phyloP scores from a whole-genome alignment of 2,329 filamentous ascomycete genomes.

The Septoria linicola region DNA sequence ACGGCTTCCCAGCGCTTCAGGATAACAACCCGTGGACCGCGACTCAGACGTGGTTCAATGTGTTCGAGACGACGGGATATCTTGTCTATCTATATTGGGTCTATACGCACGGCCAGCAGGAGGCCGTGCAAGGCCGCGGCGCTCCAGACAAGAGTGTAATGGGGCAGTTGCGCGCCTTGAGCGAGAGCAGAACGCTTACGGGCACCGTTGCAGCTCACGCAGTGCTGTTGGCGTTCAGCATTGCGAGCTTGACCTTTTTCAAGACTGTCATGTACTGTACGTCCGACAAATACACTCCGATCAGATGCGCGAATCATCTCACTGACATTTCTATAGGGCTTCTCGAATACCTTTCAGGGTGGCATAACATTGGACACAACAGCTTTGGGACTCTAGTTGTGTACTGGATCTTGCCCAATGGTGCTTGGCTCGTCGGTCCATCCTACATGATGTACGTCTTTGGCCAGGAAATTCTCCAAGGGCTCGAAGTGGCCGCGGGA shows the following conservation, averaged over 20 bases:
- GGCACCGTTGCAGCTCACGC: conserved; percentile 56
- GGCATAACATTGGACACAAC: conserved; percentile 64
- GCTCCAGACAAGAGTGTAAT: conserved; percentile 43
- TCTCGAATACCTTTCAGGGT: conserved; percentile 61
- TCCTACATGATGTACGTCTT: conserved; percentile 62
- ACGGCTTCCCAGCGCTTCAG: conserved; percentile 72
- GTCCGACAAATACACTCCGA: conserved; percentile 16
- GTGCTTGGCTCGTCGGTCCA: conserved; percentile 64
- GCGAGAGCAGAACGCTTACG: conserved; percentile 51
- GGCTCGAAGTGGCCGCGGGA: conserved; percentile 50
- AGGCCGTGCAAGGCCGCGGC: conserved; percentile 40
- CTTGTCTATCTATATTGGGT: conserved; percentile 60
- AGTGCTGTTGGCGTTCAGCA: conserved; percentile 58
- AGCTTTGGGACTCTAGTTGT: conserved; percentile 52
- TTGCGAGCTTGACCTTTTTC: conserved; percentile 62
- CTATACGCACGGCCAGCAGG: conserved; percentile 41
- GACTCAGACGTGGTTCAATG: conserved; percentile 70
- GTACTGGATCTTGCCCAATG: conserved; percentile 66
- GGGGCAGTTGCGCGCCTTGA: conserved; percentile 50
- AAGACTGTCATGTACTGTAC: conserved; percentile 66
- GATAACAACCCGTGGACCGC: conserved; percentile 70
- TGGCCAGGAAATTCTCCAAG: conserved; percentile 61
- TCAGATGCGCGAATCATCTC: conserved; percentile 1
- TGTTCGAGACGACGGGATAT: conserved; percentile 67
- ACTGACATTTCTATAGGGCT: conserved; percentile 46